A percentile compares a stretch with the other conserved stretches of the same genome.
Evolutionary conservation across 176 grass and related monocot genomes (phyloP).

Genomic region (Eleusine coracana): DNA sequence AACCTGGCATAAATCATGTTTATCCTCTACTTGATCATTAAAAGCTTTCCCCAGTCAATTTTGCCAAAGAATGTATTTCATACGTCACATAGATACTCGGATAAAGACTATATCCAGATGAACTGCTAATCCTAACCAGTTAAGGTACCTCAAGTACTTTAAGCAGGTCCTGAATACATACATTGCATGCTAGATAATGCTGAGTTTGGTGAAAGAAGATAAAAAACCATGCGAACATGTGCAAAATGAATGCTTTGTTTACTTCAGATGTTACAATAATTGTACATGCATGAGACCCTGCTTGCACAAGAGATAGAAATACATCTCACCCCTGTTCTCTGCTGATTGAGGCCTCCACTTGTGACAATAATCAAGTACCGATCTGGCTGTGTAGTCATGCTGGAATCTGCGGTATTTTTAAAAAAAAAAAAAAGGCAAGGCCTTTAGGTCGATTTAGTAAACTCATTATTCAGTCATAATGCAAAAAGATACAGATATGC

Average conservation of each 20-base stretch:
- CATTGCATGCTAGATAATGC: not conserved
- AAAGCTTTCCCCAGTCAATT: conserved; percentile 21
- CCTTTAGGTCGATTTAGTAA: conserved; percentile 13
- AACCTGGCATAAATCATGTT: not conserved
- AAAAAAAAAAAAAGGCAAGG: conserved; percentile 1
- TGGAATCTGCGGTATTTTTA: conserved; percentile 53
- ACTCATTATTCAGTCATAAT: not conserved
- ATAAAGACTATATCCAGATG: not conserved
- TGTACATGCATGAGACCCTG: not conserved
- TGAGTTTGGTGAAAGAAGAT: not conserved
- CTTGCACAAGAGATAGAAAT: not conserved
- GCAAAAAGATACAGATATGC: not conserved
- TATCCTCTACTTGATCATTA: not conserved
- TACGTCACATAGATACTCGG: not conserved
- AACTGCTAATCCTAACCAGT: not conserved
- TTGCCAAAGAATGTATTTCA: conserved; percentile 11
- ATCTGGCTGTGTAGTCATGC: conserved; percentile 48
- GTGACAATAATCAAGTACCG: conserved; percentile 81
- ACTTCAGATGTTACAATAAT: conserved; percentile 2
- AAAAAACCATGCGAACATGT: not conserved
- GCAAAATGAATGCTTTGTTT: conserved; percentile 9
- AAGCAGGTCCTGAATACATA: conserved; percentile 17
- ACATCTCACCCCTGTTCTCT: conserved; percentile 82
- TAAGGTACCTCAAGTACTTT: conserved; percentile 8
- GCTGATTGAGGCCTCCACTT: conserved; percentile 88